phyloP scores from a whole-genome alignment of 2,329 filamentous ascomycete genomes.

The Hymenoscyphus fraxineus region DNA sequence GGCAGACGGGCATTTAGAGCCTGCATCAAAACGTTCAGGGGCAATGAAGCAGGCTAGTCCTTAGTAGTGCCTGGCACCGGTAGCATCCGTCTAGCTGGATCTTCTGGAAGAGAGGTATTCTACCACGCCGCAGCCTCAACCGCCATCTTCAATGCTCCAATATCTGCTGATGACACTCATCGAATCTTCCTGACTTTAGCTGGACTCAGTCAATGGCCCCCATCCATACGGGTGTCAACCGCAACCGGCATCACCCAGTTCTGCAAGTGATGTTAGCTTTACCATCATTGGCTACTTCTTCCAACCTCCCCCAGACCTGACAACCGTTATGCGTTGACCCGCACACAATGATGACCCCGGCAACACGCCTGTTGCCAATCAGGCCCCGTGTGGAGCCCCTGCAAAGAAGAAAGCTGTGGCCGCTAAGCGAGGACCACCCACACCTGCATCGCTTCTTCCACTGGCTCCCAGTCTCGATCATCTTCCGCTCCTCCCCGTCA shows the following conservation, averaged over 20 bases:
- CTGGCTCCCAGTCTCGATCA: constrained; percentile 31
- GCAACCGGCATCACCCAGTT: background rate
- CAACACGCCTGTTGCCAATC: constrained; percentile 27
- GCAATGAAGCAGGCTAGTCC: constrained; percentile 3
- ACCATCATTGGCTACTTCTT: constrained; percentile 16
- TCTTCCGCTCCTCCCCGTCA: constrained; percentile 31
- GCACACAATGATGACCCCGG: constrained; percentile 21
- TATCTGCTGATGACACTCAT: constrained; percentile 7
- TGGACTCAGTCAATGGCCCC: background rate
- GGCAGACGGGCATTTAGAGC: constrained; percentile 1
- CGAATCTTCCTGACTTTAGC: constrained; percentile 20
- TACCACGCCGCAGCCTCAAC: background rate
- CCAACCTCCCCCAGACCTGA: constrained; percentile 21
- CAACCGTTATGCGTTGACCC: constrained; percentile 32
- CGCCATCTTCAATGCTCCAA: constrained; percentile 14
- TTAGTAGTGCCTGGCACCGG: constrained; percentile 6
- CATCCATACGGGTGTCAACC: constrained; percentile 2
- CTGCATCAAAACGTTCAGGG: background rate
- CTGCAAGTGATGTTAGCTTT: background rate
- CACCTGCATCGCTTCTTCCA: background rate
- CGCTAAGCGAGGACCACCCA: background rate
- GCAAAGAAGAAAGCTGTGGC: background rate
- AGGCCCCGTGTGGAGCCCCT: constrained; percentile 17
- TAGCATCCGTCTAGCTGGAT: constrained; percentile 13
- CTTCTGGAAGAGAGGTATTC: background rate